Evolutionary conservation across 2,329 filamentous ascomycete species (phyloP).

Genomic region (Laburnicola sp.): DNA sequence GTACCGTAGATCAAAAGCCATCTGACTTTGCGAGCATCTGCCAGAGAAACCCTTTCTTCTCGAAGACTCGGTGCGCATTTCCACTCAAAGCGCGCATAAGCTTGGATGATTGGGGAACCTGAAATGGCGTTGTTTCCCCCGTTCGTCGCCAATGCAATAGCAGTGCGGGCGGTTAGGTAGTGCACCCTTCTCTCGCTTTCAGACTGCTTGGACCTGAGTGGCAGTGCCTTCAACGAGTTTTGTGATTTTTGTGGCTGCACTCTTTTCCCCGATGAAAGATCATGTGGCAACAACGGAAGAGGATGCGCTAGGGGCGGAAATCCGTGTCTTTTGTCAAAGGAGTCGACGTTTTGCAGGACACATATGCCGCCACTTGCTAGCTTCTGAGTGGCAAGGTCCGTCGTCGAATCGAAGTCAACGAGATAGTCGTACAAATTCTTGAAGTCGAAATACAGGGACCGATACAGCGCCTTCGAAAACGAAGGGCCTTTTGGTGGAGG

Average conservation of each 20-base stretch:
- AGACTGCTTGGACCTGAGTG: slow-evolving; percentile 36
- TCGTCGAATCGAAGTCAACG: slow-evolving; percentile 63
- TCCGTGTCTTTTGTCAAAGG: slow-evolving; percentile 65
- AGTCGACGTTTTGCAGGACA: slow-evolving; percentile 67
- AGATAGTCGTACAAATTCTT: slow-evolving; percentile 70
- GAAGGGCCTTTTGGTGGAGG: slow-evolving; percentile 60
- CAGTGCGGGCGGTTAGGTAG: slow-evolving; percentile 56
- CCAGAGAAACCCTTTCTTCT: slow-evolving; percentile 62
- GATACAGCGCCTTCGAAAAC: slow-evolving; percentile 63
- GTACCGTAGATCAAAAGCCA: slow-evolving; percentile 77
- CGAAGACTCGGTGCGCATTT: slow-evolving; percentile 54
- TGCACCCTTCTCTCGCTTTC: slow-evolving; percentile 46
- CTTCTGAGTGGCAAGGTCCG: slow-evolving; percentile 55
- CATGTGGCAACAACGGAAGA: slow-evolving; percentile 65
- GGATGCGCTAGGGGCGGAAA: slow-evolving; percentile 65
- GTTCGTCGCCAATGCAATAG: slow-evolving; percentile 57
- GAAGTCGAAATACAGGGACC: slow-evolving; percentile 69
- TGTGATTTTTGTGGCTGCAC: slow-evolving; percentile 39
- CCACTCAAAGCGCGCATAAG: slow-evolving; percentile 72
- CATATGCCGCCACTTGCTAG: slow-evolving; percentile 69
- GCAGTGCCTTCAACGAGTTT: slow-evolving; percentile 41
- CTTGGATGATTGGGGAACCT: slow-evolving; percentile 60
- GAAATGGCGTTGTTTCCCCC: slow-evolving; percentile 38
- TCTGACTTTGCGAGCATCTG: slow-evolving; percentile 73
- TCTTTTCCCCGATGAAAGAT: slow-evolving; percentile 34